Percentiles rank a stretch among this genome's conserved stretches.
Conservation (phyloP, 2,329 filamentous ascomycete species). For the Botrytis galanthina region DNA sequence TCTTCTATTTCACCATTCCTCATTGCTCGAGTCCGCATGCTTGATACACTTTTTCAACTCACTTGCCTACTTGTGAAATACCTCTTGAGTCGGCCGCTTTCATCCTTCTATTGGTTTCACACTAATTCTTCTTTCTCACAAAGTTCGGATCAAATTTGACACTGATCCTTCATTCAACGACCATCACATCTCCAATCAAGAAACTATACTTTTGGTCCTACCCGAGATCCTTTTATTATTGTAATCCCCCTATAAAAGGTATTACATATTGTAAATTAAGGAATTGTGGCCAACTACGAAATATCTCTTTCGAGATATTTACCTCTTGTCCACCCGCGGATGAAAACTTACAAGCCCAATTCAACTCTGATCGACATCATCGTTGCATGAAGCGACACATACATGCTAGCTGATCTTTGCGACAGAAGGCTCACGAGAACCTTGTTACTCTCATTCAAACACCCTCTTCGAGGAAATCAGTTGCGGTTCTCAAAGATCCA, state of each 20-base stretch:
- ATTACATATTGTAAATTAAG: neutral
- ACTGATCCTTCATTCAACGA: neutral
- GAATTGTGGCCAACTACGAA: neutral
- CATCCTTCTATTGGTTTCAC: neutral
- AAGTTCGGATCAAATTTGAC: neutral
- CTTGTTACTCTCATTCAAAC: neutral
- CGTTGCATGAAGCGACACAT: neutral
- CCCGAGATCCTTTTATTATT: neutral
- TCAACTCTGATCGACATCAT: neutral
- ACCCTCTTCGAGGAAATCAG: neutral
- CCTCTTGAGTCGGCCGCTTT: neutral
- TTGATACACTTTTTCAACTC: neutral
- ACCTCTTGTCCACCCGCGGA: neutral
- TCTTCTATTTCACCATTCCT: no score
- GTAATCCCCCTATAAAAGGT: accelerated
- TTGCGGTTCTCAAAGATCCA: neutral
- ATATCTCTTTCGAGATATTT: neutral
- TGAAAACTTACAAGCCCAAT: neutral
- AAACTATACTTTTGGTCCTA: neutral
- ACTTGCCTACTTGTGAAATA: neutral
- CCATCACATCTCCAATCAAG: neutral
- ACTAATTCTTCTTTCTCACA: neutral
- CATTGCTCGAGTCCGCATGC: neutral
- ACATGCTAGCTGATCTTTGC: neutral
- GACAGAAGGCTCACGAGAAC: neutral